phyloP scores from a whole-genome alignment of 129 eudicot genomes.

The Glebionis coronaria region DNA sequence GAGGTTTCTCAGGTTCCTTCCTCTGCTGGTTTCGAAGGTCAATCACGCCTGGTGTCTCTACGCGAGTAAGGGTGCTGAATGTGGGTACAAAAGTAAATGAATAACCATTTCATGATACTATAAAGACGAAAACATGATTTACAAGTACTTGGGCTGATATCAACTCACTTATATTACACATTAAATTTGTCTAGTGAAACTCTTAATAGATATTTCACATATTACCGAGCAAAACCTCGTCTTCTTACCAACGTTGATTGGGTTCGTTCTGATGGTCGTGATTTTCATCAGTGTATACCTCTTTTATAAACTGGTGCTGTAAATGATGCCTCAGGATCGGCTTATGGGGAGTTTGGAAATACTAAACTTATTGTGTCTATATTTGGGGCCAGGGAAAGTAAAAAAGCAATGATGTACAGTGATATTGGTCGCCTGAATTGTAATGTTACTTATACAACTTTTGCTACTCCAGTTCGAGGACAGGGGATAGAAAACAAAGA shows the following conservation, averaged over 20 bases:
- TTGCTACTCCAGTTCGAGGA: conserved; percentile 78
- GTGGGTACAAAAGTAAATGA: too few relatives aligned
- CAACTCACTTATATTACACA: too few relatives aligned
- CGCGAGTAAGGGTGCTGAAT: too few relatives aligned
- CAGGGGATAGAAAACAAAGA: conserved; percentile 85
- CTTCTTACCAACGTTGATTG: conserved; percentile 59
- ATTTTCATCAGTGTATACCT: conserved; percentile 87
- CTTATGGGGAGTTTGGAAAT: conserved; percentile 90
- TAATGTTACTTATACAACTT: conserved; percentile 81
- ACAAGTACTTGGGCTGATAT: too few relatives aligned
- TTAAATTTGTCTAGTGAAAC: too few relatives aligned
- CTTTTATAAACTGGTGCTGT: conserved; percentile 88
- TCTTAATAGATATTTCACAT: too few relatives aligned
- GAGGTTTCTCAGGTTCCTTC: too few relatives aligned
- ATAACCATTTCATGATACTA: too few relatives aligned
- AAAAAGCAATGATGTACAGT: conserved; percentile 96
- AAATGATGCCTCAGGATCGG: conserved; percentile 91
- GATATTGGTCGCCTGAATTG: conserved; percentile 87
- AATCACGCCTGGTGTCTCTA: too few relatives aligned
- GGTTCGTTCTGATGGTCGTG: conserved; percentile 88
- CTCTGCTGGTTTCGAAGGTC: too few relatives aligned
- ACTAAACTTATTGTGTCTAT: conserved; percentile 94
- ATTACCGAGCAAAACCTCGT: conserved; percentile 43
- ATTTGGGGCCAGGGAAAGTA: conserved; percentile 97
- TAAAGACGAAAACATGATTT: too few relatives aligned